Percentiles rank a stretch among this genome's conserved stretches.
phyloP scores from a whole-genome alignment of 2,329 filamentous ascomycete species.

The Sclerotinia glacialis region DNA sequence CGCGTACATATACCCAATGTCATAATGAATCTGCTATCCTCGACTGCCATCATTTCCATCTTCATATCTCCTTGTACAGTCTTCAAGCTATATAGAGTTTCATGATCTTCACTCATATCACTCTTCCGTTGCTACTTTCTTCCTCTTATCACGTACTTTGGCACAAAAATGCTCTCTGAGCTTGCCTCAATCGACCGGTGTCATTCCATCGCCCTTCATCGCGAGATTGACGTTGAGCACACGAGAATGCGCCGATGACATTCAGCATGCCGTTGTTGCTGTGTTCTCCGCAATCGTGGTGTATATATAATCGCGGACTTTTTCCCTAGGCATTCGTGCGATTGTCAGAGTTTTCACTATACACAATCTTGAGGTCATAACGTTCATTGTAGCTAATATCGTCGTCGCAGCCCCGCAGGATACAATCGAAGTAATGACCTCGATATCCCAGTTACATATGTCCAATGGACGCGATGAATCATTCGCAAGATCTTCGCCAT shows the following conservation, averaged over 20 bases:
- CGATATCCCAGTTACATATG: conserved; percentile 60
- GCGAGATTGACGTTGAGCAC: conserved; percentile 28
- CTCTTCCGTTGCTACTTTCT: conserved; percentile 11
- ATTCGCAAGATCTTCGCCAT: conserved; percentile 46
- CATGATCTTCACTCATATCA: conserved; percentile 15
- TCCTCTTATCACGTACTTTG: conserved; percentile 9
- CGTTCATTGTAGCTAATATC: conserved; percentile 45
- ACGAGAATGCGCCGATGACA: conserved; percentile 37
- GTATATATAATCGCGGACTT: conserved; percentile 30
- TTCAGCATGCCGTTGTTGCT: conserved; percentile 24
- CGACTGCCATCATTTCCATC: conserved; percentile 23
- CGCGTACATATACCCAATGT: conserved; percentile 25
- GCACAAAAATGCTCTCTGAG: conserved; percentile 24
- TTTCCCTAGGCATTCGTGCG: conserved; percentile 28
- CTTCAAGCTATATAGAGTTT: conserved; percentile 22
- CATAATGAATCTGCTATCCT: conserved; percentile 33
- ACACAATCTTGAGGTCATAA: conserved; percentile 27
- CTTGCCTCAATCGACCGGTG: conserved; percentile 31
- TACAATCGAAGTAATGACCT: conserved; percentile 60
- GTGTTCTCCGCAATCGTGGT: conserved; percentile 24
- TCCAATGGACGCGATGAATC: conserved; percentile 65
- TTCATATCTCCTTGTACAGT: conserved; percentile 26
- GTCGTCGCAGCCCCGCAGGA: conserved; percentile 53
- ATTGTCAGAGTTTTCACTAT: conserved; percentile 29
- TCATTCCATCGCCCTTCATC: conserved; percentile 35